Evolutionary conservation across 306 rosid genomes (phyloP).

Genomic region (Corylus americana): DNA sequence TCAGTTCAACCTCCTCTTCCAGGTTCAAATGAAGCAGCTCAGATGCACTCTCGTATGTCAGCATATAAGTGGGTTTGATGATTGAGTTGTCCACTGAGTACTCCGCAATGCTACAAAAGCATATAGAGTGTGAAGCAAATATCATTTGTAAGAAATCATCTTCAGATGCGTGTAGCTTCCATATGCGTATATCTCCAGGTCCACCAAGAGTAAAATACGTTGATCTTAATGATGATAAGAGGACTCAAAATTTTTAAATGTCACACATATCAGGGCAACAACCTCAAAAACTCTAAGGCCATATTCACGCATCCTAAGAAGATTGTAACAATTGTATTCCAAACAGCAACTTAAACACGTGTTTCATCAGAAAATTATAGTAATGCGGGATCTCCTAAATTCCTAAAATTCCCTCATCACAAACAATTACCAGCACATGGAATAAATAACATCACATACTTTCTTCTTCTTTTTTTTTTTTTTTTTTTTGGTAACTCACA

Average conservation of each 20-base stretch:
- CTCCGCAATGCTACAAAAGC: slow-evolving; percentile 81
- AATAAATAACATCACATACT: not conserved
- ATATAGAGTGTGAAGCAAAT: slow-evolving; percentile 8
- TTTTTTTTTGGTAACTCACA: not conserved
- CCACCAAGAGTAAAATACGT: not conserved
- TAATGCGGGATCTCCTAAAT: not conserved
- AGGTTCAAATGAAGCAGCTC: slow-evolving; percentile 88
- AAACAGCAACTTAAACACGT: not conserved
- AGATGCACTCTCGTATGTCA: slow-evolving; percentile 94
- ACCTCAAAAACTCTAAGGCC: not conserved
- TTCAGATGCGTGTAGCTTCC: not conserved
- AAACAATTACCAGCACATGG: not conserved
- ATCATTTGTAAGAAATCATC: slow-evolving; percentile 18
- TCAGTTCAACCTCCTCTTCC: slow-evolving; percentile 83
- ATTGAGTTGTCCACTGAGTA: slow-evolving; percentile 78
- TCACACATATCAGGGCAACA: not conserved
- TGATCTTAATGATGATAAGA: not conserved
- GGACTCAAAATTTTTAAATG: not conserved
- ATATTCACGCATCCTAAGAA: not conserved
- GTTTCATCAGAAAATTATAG: not conserved
- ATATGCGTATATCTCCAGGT: not conserved
- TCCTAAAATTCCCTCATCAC: not conserved
- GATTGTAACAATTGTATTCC: not conserved
- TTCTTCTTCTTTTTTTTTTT: not conserved
- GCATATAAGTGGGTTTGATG: slow-evolving; percentile 94